These are phyloP conservation scores for Didymella arachidicola DNA, from an alignment of 2,329 filamentous ascomycete species.

Conservation along the genomic window DNA sequence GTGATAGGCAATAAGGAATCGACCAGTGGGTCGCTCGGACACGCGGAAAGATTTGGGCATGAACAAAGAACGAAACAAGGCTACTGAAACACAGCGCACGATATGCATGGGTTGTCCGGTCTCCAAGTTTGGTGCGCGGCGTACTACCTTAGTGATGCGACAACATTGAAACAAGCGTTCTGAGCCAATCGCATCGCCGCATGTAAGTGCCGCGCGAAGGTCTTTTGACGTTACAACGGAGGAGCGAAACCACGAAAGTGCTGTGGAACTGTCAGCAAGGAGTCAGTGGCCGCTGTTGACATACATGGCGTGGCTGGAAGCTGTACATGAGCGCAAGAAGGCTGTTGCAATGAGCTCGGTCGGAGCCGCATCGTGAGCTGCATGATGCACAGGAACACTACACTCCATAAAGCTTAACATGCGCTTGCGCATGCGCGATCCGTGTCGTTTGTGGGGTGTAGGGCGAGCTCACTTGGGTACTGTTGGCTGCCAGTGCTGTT, in stretches of 20 bases:
- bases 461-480: not conserved
- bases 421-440: not conserved
- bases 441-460: not conserved
- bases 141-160: slow-evolving; percentile 16
- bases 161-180: slow-evolving; percentile 15
- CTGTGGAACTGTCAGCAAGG: not conserved
- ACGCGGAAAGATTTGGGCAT: not conserved
- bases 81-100: slow-evolving; percentile 4
- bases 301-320: not conserved
- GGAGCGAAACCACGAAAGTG: not conserved
- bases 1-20: not conserved
- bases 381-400: not conserved
- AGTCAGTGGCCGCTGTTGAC: not conserved
- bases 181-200: slow-evolving; percentile 11
- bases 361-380: not conserved
- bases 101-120: slow-evolving; percentile 11
- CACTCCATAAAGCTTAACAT: not conserved
- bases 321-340: not conserved
- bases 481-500: not conserved
- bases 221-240: not conserved
- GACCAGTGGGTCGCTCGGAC: not conserved
- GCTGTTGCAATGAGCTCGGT: not conserved
- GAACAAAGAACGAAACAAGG: not conserved
- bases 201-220: not conserved
- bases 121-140: not conserved